These are phyloP conservation scores for Daldinia sp. DNA, from an alignment of 2,329 filamentous ascomycete genomes.

Conservation along the genomic window DNA sequence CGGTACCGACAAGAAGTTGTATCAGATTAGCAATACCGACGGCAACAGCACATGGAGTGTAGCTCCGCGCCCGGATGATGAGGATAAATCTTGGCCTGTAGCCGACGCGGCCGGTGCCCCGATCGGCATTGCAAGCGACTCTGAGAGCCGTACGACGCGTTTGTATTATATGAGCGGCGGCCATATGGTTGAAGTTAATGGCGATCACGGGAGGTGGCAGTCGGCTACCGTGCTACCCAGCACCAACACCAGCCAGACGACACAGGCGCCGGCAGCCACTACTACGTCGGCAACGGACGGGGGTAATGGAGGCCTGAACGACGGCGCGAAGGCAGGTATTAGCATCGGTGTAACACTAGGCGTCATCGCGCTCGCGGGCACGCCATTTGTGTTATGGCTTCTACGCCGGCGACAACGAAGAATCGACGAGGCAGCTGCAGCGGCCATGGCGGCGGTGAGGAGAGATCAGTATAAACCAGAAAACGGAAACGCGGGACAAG, in stretches of 20 bases:
- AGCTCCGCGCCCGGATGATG: conserved; percentile 30
- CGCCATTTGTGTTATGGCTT: conserved; percentile 42
- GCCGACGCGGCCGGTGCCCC: conserved; percentile 42
- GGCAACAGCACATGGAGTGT: conserved; percentile 41
- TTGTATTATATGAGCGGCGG: conserved; percentile 50
- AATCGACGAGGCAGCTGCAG: conserved; percentile 29
- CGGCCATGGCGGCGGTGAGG: conserved; percentile 9
- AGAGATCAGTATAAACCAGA: conserved; percentile 9
- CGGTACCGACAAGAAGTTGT: conserved; percentile 48
- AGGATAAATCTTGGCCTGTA: conserved; percentile 40
- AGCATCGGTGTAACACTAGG: conserved; percentile 48
- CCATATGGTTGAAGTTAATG: conserved; percentile 45
- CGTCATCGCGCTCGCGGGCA: conserved; percentile 45
- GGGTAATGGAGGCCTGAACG: conserved; percentile 41
- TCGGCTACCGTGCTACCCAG: conserved; percentile 36
- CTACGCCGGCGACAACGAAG: conserved; percentile 40
- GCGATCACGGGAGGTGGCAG: conserved; percentile 45
- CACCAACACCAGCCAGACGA: conserved; percentile 36
- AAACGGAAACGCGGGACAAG: background rate
- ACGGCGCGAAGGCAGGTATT: conserved; percentile 49
- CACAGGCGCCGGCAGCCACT: background rate
- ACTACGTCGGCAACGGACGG: background rate
- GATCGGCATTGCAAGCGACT: conserved; percentile 45
- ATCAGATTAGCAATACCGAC: conserved; percentile 43
- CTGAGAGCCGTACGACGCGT: conserved; percentile 37